Evolutionary conservation across 2,329 filamentous ascomycete species (phyloP).

Genomic region (Sordariomycetes sp.): DNA sequence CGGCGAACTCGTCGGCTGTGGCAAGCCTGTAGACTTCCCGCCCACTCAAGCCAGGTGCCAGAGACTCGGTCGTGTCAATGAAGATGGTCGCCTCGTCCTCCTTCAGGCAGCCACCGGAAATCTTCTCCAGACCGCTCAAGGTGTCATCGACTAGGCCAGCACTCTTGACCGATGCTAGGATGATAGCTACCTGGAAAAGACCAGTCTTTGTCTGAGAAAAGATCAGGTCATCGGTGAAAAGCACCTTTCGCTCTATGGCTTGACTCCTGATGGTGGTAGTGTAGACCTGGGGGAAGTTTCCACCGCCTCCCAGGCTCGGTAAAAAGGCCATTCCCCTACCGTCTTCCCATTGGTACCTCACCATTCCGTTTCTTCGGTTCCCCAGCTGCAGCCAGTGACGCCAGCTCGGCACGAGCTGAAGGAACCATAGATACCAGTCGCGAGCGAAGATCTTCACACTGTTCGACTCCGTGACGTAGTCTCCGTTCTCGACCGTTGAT

Average conservation of each 20-base stretch:
- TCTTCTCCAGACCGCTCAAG: neutral
- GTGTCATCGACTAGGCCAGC: neutral
- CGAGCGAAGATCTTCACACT: conserved; percentile 8
- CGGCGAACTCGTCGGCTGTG: neutral
- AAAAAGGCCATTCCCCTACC: conserved; percentile 8
- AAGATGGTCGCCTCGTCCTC: neutral
- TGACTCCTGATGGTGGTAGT: neutral
- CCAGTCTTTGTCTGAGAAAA: conserved; percentile 1
- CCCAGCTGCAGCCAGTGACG: conserved; percentile 7
- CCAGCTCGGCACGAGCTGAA: conserved; percentile 9
- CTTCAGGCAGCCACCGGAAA: neutral
- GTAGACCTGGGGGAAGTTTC: conserved; percentile 3
- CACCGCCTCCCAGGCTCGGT: conserved; percentile 3
- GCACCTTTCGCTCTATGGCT: neutral
- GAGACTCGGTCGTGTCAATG: neutral
- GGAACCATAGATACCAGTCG: conserved; percentile 10
- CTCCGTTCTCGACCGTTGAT: conserved; percentile 5
- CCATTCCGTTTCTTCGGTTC: conserved; percentile 6
- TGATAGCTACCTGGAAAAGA: conserved; percentile 1
- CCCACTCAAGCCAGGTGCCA: neutral
- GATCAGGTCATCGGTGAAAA: conserved; percentile 9
- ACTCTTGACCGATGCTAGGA: neutral
- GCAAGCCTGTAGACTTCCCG: neutral
- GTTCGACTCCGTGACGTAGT: neutral
- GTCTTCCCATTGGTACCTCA: neutral